These are phyloP conservation scores for Coemansia sp. DNA, from an alignment of 192 early-diverging fungal genomes.

Conservation along the genomic window DNA sequence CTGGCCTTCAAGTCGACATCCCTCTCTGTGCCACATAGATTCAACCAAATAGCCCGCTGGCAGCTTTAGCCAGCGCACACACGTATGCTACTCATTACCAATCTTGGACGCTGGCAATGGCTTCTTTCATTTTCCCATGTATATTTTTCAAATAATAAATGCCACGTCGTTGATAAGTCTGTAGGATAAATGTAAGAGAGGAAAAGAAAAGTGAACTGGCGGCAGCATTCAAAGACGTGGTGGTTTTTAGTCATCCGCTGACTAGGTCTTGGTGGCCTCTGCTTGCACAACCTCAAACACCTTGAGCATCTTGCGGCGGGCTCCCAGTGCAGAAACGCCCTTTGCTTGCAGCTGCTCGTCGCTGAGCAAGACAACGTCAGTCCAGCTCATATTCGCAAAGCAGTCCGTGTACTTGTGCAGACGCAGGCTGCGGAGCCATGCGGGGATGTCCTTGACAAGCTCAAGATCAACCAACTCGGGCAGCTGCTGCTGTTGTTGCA, in stretches of 20 bases:
- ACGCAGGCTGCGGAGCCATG: conserved; percentile 88
- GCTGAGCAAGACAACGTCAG: conserved; percentile 79
- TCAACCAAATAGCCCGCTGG: conserved; percentile 52
- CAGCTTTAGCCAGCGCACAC: conserved; percentile 12
- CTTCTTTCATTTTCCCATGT: too few species aligned
- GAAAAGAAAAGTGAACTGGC: not conserved
- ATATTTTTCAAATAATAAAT: too few species aligned
- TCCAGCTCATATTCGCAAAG: conserved; percentile 86
- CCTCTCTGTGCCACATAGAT: conserved; percentile 28
- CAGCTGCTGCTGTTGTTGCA: conserved; percentile 14
- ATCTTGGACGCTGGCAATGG: not conserved
- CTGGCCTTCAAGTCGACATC: conserved; percentile 34
- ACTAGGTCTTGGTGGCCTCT: not conserved
- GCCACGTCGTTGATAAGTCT: too few species aligned
- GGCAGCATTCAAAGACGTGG: too few species aligned
- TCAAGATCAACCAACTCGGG: conserved; percentile 28
- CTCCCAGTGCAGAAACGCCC: conserved; percentile 91
- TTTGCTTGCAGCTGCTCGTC: conserved; percentile 79
- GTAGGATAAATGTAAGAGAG: not conserved
- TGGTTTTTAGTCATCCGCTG: not conserved
- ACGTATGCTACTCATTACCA: not conserved
- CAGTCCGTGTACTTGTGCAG: conserved; percentile 94
- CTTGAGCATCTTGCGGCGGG: conserved; percentile 94
- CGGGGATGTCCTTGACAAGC: conserved; percentile 75
- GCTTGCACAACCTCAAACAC: conserved; percentile 73